Conservation (phyloP, 176 grass and related monocot genomes). For the Aegilops longissima region DNA sequence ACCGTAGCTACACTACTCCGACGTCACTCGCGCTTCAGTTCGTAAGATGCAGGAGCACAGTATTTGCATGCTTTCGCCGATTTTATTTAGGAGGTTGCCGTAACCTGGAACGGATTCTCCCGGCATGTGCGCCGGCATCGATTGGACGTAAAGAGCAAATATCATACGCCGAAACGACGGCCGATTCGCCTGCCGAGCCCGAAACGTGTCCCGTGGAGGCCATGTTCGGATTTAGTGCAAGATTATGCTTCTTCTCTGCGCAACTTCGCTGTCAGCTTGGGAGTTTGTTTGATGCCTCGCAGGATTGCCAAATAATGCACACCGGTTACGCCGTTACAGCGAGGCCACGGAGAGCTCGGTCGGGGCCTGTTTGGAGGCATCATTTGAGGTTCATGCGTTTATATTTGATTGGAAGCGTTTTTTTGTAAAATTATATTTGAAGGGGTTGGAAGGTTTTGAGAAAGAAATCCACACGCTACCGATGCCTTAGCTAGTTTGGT, state of each 20-base stretch:
- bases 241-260: neutral
- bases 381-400: no score
- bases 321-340: neutral
- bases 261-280: neutral
- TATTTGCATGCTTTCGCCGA: neutral
- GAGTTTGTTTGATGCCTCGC: neutral
- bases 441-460: no score
- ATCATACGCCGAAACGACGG: neutral
- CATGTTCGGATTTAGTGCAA: neutral
- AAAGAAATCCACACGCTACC: no score
- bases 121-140: neutral
- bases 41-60: no score
- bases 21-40: no score
- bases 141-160: neutral
- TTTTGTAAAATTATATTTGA: no score
- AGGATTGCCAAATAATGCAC: neutral
- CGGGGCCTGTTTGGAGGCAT: no score
- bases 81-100: neutral
- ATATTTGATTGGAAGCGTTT: no score
- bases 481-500: no score
- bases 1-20: no score
- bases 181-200: neutral
- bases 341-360: neutral
- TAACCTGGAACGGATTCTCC: neutral
- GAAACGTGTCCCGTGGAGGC: neutral